Percentiles rank a stretch among this genome's conserved stretches.
Conservation (phyloP, 2,329 filamentous ascomycete genomes). For the Clarireedia paspali region DNA sequence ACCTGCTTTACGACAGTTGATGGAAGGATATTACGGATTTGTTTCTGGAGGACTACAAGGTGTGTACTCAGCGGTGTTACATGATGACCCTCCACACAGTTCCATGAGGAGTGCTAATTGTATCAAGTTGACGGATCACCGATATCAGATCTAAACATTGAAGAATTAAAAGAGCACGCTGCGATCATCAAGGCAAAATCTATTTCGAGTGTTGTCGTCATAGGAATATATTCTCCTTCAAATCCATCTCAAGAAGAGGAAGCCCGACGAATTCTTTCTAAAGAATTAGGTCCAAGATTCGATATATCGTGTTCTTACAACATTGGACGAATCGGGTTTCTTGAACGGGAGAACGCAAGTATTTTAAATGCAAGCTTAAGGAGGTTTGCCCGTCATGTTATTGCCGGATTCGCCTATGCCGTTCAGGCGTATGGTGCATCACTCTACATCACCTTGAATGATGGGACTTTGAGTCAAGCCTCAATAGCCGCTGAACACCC, state of each 20-base stretch:
- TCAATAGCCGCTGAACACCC: constrained; percentile 47
- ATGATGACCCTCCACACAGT: not conserved
- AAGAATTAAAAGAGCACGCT: constrained; percentile 26
- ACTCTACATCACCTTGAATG: constrained; percentile 53
- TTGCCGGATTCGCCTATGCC: constrained; percentile 46
- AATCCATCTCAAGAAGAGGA: constrained; percentile 47
- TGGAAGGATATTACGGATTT: constrained; percentile 40
- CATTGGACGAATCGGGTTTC: constrained; percentile 39
- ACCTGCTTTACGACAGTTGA: constrained; percentile 34
- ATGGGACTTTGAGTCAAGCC: constrained; percentile 51
- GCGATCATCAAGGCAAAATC: constrained; percentile 24
- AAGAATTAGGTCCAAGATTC: constrained; percentile 32
- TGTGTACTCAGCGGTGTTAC: constrained; percentile 4
- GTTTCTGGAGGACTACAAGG: constrained; percentile 35
- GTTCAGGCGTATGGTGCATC: constrained; percentile 40
- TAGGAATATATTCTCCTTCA: constrained; percentile 51
- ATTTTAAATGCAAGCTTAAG: constrained; percentile 58
- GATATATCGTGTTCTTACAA: constrained; percentile 44
- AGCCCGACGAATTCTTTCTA: constrained; percentile 38
- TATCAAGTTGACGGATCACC: constrained; percentile 22
- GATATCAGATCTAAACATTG: constrained; percentile 17
- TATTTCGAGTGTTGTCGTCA: constrained; percentile 43
- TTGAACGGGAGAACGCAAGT: constrained; percentile 57
- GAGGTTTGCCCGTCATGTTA: constrained; percentile 48
- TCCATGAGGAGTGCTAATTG: constrained; percentile 1